Evolutionary conservation across 2,329 filamentous ascomycete species (phyloP), one percentile per base, ranked within the genome.

Genomic region (Rhinocladiella mackenziei): DNA sequence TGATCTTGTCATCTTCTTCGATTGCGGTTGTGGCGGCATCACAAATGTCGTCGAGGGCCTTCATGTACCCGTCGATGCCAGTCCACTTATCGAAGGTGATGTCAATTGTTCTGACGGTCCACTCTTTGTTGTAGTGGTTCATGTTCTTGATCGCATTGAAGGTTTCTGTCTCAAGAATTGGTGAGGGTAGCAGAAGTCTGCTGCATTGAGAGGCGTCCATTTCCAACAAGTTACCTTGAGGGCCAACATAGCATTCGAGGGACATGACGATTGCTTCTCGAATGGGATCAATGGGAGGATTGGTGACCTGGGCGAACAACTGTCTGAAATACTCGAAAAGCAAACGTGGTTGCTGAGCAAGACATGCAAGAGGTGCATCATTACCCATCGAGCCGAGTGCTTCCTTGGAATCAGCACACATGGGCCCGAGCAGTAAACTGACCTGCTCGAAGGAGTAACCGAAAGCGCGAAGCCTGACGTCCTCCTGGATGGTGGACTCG

Each of bases 261-360:
- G 91, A 96, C 91, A 97, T 97, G 67, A 97, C 91, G 60, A 96
- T 92, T 19, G 89, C 91, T 75, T 97, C 91, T 67, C 91, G 80
- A 58, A 97, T 97, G 22, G 91, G 91, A 62, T 97, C 91, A 61
- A 97, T 97, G 10, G 91, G 91, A 56, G 91, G 91, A 68, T 97
- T 97, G 51, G 91, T 97, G 65, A 97, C 91, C 71, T 97, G 91
- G 7, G 91, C 91, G 65, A 97, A 97, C 31, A 97, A 82, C 72
- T 97, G 87, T 52, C 91, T 83, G 83, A 97, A 97, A 71, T 97
- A 97, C 67, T 96, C 91, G 66, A 86, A 94, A 14, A 96, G 78
- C 41, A 95, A 75, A 57, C 89, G 86, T 56, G 91, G 89, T 52
- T 89, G 86, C 55, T 86, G 79, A n/a, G 91, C 86, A 63, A 97